Percentiles rank a stretch among this genome's conserved stretches.
Conservation (phyloP, 305 asterid species). For the Fraxinus floribunda region DNA sequence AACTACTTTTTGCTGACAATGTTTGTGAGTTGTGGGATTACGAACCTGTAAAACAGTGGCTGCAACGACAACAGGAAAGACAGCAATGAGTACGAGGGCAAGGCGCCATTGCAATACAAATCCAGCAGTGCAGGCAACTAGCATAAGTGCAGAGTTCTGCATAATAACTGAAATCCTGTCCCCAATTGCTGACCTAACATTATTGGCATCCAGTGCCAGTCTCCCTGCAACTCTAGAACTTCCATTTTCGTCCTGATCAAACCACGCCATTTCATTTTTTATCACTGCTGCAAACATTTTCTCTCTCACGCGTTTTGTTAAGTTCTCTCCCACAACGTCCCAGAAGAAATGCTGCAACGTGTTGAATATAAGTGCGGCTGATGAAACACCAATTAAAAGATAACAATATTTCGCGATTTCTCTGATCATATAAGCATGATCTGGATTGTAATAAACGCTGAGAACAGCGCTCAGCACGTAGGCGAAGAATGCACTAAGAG, state of each 20-base stretch:
- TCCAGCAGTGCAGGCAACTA: constrained; percentile 99
- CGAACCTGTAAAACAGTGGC: constrained; percentile 94
- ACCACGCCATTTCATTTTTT: constrained; percentile 93
- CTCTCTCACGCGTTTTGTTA: constrained; percentile 87
- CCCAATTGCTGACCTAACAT: constrained; percentile 97
- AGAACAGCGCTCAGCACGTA: constrained; percentile 95
- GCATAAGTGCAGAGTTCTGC: constrained; percentile 99
- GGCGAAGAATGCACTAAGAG: constrained; percentile 95
- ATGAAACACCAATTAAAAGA: constrained; percentile 84
- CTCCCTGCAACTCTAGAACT: constrained; percentile 91
- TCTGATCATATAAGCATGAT: constrained; percentile 66
- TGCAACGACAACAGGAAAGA: constrained; percentile 93
- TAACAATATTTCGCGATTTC: constrained; percentile 91
- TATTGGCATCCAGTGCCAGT: constrained; percentile 90
- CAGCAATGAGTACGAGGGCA: constrained; percentile 85
- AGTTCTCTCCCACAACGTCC: constrained; percentile 94
- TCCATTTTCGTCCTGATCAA: constrained; percentile 90
- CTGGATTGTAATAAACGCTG: constrained; percentile 85
- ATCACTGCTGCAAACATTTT: constrained; percentile 82
- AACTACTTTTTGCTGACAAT: background rate
- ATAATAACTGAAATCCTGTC: constrained; percentile 92
- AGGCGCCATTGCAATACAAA: constrained; percentile 97
- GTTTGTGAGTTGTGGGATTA: constrained; percentile 3
- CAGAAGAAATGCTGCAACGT: constrained; percentile 92
- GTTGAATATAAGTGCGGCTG: constrained; percentile 93